Evolutionary conservation across 75 land plant genomes (phyloP).

Genomic region (Chamaecyparis obtusa): DNA sequence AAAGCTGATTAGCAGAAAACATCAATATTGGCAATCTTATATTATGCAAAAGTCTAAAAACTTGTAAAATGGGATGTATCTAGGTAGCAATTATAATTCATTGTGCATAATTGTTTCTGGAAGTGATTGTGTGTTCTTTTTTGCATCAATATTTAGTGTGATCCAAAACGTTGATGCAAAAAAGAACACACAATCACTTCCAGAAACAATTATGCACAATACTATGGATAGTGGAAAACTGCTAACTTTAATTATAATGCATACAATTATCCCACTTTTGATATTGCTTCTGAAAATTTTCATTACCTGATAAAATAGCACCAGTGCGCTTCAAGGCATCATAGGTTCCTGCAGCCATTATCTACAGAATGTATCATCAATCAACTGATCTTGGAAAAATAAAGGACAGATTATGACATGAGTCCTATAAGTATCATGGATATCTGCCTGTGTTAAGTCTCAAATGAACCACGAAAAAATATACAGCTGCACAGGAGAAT

Average conservation of each 20-base stretch:
- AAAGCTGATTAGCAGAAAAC: constrained; percentile 49
- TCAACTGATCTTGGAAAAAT: background rate
- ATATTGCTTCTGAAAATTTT: background rate
- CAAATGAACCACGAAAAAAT: background rate
- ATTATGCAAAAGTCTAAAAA: background rate
- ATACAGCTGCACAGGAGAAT: background rate
- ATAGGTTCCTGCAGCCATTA: constrained; percentile 90
- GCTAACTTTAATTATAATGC: too few species aligned
- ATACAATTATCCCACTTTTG: background rate
- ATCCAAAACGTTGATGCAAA: too few species aligned
- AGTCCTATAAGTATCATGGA: background rate
- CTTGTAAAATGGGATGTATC: background rate
- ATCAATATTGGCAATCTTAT: background rate
- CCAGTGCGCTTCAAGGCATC: constrained; percentile 69
- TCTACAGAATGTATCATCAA: constrained; percentile 32
- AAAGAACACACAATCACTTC: too few species aligned
- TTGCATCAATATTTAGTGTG: too few species aligned
- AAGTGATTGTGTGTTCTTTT: too few species aligned
- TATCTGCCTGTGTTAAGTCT: background rate
- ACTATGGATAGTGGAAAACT: too few species aligned
- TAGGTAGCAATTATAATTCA: background rate
- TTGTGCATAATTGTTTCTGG: too few species aligned
- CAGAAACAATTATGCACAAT: too few species aligned
- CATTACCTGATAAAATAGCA: constrained; percentile 76
- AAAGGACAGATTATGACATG: background rate